Conservation (phyloP, 139 green algal species). For the Trebouxia sp. region DNA sequence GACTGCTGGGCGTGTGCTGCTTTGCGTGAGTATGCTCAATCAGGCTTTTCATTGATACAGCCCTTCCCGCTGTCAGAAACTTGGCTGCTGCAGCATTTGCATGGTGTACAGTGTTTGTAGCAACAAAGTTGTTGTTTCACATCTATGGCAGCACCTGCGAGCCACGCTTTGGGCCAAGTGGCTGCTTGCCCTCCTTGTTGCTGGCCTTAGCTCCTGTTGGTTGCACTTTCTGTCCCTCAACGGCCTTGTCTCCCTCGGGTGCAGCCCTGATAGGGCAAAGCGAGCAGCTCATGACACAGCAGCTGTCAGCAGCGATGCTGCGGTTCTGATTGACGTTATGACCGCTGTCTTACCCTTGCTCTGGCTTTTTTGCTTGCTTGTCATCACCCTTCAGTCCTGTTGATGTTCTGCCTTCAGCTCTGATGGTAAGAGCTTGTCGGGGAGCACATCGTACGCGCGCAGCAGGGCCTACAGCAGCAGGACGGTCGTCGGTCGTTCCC, state of each 20-base stretch:
- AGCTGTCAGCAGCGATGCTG: neutral
- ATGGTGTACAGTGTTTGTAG: neutral
- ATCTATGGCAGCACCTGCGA: neutral
- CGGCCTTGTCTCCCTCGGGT: conserved; percentile 32
- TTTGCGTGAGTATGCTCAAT: neutral
- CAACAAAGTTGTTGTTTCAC: neutral
- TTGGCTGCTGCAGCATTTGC: neutral
- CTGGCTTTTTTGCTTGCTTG: conserved; percentile 29
- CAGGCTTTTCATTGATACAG: neutral
- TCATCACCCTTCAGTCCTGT: neutral
- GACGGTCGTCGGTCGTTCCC: too few species aligned
- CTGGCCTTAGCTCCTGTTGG: neutral
- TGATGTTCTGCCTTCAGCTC: conserved; percentile 25
- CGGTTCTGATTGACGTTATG: neutral
- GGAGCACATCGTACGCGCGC: neutral
- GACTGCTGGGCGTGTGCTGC: neutral
- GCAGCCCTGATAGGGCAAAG: conserved; percentile 18
- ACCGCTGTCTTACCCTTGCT: conserved; percentile 4
- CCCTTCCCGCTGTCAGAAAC: neutral
- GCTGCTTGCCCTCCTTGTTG: conserved; percentile 43
- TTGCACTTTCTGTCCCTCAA: conserved; percentile 31
- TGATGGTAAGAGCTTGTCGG: conserved; percentile 8
- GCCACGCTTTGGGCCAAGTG: conserved; percentile 86
- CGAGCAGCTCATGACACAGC: neutral
- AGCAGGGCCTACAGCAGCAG: neutral